phyloP scores from a whole-genome alignment of 164 flowering plant species.

The Saururus chinensis region DNA sequence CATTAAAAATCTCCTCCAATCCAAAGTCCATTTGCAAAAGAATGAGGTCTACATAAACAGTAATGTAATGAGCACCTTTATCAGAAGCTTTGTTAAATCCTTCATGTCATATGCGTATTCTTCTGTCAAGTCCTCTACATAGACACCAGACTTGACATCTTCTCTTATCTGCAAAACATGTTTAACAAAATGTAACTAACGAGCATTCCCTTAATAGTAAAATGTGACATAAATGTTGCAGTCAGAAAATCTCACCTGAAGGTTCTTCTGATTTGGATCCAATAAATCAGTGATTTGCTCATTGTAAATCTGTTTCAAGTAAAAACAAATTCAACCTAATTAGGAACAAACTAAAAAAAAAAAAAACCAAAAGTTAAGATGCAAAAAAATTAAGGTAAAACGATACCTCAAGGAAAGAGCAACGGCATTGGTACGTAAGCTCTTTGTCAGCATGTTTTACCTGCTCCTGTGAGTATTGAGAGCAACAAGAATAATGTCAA shows the following conservation, averaged over 20 bases:
- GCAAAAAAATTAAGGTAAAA: not conserved
- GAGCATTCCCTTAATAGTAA: not conserved
- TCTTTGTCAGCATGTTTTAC: slow-evolving; percentile 69
- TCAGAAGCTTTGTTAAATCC: slow-evolving; percentile 59
- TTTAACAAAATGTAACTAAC: not conserved
- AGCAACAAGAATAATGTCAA: slow-evolving; percentile 1
- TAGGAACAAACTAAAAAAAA: not conserved
- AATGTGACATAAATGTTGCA: not conserved
- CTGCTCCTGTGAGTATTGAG: slow-evolving; percentile 53
- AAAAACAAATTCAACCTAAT: not conserved
- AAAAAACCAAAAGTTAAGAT: not conserved
- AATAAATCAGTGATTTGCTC: slow-evolving; percentile 95
- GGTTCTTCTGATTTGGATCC: slow-evolving; percentile 73
- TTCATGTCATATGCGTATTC: slow-evolving; percentile 55
- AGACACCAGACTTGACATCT: slow-evolving; percentile 91
- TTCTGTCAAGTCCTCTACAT: slow-evolving; percentile 88
- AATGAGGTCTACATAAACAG: too few species aligned
- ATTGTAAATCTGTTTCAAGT: slow-evolving; percentile 70
- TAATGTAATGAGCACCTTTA: slow-evolving; percentile 36
- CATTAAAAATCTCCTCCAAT: not conserved
- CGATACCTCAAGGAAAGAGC: slow-evolving; percentile 90
- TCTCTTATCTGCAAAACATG: slow-evolving; percentile 62
- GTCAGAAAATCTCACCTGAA: slow-evolving; percentile 46
- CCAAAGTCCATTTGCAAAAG: not conserved
- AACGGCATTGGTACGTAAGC: too few species aligned